Evolutionary conservation across 345 rosid species (phyloP), one percentile per base, ranked within the genome.

Genomic region (Eucalyptus regnans): DNA sequence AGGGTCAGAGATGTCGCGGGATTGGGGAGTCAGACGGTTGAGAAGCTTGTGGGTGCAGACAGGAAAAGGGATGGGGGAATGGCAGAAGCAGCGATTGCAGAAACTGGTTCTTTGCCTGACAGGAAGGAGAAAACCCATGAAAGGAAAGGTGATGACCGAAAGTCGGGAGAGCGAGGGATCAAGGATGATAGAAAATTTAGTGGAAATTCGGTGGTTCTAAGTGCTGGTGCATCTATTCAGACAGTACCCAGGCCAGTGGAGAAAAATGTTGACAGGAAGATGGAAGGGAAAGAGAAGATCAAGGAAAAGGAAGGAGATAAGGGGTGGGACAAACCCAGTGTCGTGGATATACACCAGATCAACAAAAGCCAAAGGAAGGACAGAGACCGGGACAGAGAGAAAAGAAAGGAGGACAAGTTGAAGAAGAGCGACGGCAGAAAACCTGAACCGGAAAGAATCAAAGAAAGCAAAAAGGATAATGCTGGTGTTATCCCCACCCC

Each of bases 1-100:
- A 90, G 93, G 87, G 87, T 91, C 56, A 90, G 92, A 90, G 93
- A 90, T 90, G 96, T 90, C 25, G 90, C 87, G 27, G 90, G 91
- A 89, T 66, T 81, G 68, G 89, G 87, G 84, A 91, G 43, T 58
- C 91, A 88, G 88, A 41, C 48, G 89, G 92, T 80, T 66, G 93
- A 91, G 84, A 94, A 91, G 88, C 66, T 88, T 89, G 54, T 50
- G 41, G 91, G 84, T 64, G 23, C 86, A 22, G 92, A 91, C 23
- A 66, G n/a, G 15, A 91, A 88, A 88, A 93, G 88, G 89, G 93
- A 91, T 43, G 93, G 91, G 89, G 93, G 90, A 88, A 86, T 87
- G 87, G 89, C 90, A 86, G 90, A 87, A 50, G 54, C 87, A 86
- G 86, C 89, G 66, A 88, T 90, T 37, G 87, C 88, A 86, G 62